Conservation (phyloP, 306 rosid genomes). For the Vicia sativa region DNA sequence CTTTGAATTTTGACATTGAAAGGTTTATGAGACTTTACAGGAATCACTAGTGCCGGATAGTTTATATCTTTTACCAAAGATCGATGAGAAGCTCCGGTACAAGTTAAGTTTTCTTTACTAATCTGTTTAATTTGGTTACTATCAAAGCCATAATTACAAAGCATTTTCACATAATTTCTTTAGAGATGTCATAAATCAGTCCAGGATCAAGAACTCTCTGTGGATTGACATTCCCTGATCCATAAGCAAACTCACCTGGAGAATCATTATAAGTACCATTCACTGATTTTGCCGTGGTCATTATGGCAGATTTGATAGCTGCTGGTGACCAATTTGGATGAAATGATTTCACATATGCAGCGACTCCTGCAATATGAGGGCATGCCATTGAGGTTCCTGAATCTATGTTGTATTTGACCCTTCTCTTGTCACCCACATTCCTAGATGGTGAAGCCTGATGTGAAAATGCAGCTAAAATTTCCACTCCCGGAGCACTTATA, state of each 20-base stretch:
- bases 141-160: constrained; percentile 23
- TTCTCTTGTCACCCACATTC: neutral
- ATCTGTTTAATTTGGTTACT: neutral
- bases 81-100: neutral
- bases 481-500: constrained; percentile 10
- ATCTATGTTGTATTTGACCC: neutral
- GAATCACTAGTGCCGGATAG: constrained; percentile 3
- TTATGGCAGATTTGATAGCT: neutral
- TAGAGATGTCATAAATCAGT: constrained; percentile 27
- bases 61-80: neutral
- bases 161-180: constrained; percentile 10
- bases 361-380: constrained; percentile 22
- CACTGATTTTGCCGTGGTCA: neutral
- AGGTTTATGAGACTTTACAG: neutral
- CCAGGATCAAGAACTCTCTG: constrained; percentile 12
- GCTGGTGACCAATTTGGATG: neutral
- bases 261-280: neutral
- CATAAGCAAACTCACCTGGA: constrained; percentile 11
- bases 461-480: constrained; percentile 13
- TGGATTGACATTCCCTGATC: constrained; percentile 20
- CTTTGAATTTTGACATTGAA: neutral
- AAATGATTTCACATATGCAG: constrained; percentile 21
- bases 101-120: neutral
- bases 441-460: neutral
- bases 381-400: constrained; percentile 24